Conservation (phyloP, 441 rosid species). For the Geranium incanum region DNA sequence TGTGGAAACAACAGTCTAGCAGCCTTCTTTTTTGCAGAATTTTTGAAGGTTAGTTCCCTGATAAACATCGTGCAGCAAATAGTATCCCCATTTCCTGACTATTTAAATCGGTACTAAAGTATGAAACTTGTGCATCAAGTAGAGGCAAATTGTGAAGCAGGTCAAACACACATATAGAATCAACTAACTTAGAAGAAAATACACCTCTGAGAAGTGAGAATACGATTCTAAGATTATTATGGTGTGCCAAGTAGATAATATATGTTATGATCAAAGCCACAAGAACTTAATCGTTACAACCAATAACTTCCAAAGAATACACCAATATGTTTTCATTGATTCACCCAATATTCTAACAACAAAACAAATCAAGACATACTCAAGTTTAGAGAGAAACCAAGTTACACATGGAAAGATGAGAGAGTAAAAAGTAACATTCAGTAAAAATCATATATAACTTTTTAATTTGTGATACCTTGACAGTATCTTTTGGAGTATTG, state of each 20-base stretch:
- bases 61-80: background rate
- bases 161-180: background rate
- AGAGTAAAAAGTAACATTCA: background rate
- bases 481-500: slow-evolving; percentile 37
- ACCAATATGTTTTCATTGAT: background rate
- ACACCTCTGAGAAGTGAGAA: background rate
- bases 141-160: background rate
- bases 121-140: background rate
- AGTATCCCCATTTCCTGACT: background rate
- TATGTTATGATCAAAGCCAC: background rate
- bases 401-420: background rate
- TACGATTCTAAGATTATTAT: background rate
- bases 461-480: slow-evolving; percentile 37
- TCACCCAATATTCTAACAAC: background rate
- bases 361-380: background rate
- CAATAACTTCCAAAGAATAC: background rate
- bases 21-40: background rate
- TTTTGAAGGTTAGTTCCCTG: background rate
- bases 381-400: background rate
- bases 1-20: background rate
- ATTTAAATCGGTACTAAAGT: background rate
- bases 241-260: background rate
- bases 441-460: background rate
- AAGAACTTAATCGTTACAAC: background rate
- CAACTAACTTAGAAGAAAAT: background rate